These are phyloP conservation scores for Trichoderma sp. DNA, from an alignment of 2,329 filamentous ascomycete genomes.

Conservation along the genomic window DNA sequence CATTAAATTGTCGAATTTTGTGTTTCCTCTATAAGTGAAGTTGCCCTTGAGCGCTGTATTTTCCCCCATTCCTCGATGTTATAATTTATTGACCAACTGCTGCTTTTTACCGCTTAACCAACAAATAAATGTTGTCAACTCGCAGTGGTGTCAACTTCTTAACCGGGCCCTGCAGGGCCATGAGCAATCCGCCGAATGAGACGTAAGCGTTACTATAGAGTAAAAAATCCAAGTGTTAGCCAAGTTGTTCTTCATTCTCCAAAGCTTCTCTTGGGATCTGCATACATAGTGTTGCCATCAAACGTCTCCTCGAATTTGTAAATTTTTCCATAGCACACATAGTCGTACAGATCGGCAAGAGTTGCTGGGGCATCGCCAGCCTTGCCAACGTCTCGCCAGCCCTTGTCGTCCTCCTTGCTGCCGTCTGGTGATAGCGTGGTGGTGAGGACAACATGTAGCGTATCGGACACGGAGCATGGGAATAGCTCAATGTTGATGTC, in stretches of 20 bases:
- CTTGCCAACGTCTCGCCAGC: conserved; percentile 76
- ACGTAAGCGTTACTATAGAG: conserved; percentile 79
- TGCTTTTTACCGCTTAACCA: conserved; percentile 67
- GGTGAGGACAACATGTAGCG: conserved; percentile 77
- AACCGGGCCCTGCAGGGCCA: conserved; percentile 90
- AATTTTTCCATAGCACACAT: conserved; percentile 85
- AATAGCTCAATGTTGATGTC: conserved; percentile 96
- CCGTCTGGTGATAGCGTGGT: conserved; percentile 87
- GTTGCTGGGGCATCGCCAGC: conserved; percentile 56
- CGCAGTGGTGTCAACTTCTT: conserved; percentile 91
- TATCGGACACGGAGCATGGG: conserved; percentile 72
- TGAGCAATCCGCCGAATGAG: conserved; percentile 88
- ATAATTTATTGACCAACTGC: background rate
- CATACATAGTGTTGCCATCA: conserved; percentile 79
- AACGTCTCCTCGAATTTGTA: conserved; percentile 82
- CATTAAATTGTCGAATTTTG: background rate
- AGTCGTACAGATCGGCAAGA: conserved; percentile 79
- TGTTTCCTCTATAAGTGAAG: background rate
- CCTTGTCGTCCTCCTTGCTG: conserved; percentile 70
- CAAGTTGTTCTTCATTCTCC: background rate
- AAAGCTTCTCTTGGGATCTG: background rate
- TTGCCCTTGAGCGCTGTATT: background rate
- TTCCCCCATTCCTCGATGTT: background rate
- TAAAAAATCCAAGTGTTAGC: background rate
- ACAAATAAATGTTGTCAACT: conserved; percentile 90